Evolutionary conservation across 345 rosid species (phyloP).

Genomic region (Hibiscus mutabilis): DNA sequence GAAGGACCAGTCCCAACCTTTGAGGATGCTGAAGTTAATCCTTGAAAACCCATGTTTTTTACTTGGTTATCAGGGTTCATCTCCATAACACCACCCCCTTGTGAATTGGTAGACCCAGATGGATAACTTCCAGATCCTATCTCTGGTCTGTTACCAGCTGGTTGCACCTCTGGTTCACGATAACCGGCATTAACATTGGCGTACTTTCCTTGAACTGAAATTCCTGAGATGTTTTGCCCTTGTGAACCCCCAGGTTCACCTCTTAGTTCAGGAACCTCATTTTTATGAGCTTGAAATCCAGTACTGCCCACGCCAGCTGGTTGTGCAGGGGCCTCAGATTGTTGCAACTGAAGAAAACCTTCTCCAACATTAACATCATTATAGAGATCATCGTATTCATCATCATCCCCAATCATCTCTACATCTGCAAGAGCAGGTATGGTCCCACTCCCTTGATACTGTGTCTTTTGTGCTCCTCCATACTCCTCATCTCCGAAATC

Average conservation of each 20-base stretch:
- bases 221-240: slow-evolving; percentile 33
- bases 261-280: slow-evolving; percentile 35
- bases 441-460: slow-evolving; percentile 66
- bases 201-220: slow-evolving; percentile 41
- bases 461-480: slow-evolving; percentile 52
- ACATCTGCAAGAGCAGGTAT: slow-evolving; percentile 84
- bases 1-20: slow-evolving; percentile 31
- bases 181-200: slow-evolving; percentile 27
- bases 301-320: slow-evolving; percentile 29
- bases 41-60: slow-evolving; percentile 43
- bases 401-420: slow-evolving; percentile 69
- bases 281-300: slow-evolving; percentile 33
- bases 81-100: slow-evolving; percentile 32
- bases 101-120: slow-evolving; percentile 37
- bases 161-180: slow-evolving; percentile 30
- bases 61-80: slow-evolving; percentile 36
- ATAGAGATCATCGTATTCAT: slow-evolving; percentile 80
- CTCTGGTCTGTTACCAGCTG: slow-evolving; percentile 39
- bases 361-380: slow-evolving; percentile 88
- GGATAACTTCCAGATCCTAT: slow-evolving; percentile 39
- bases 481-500: slow-evolving; percentile 36
- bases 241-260: slow-evolving; percentile 30
- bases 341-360: slow-evolving; percentile 58
- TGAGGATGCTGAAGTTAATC: slow-evolving; percentile 33
- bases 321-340: slow-evolving; percentile 37